phyloP scores from a whole-genome alignment of 805 yeast species.

The Starmera pachycereana region DNA sequence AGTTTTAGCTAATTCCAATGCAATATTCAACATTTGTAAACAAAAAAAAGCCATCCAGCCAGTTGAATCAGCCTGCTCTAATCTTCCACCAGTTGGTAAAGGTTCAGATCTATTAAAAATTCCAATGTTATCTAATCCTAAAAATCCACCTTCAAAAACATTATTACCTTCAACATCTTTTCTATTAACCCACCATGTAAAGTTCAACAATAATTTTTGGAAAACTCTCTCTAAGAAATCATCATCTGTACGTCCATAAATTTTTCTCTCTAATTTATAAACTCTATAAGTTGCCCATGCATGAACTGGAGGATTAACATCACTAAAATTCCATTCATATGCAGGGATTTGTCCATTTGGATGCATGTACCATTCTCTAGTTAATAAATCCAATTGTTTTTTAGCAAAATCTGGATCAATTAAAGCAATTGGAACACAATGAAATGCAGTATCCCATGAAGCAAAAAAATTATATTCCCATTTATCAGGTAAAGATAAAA shows the following conservation, averaged over 20 bases:
- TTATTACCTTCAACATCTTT: constrained; percentile 82
- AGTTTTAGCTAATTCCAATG: constrained; percentile 78
- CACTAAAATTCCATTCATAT: constrained; percentile 92
- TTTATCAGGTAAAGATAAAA: constrained; percentile 84
- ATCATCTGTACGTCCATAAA: constrained; percentile 73
- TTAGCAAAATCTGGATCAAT: constrained; percentile 89
- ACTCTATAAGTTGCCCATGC: constrained; percentile 92
- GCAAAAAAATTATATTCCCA: constrained; percentile 97
- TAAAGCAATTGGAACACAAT: constrained; percentile 87
- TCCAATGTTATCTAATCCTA: constrained; percentile 90
- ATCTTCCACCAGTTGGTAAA: constrained; percentile 80
- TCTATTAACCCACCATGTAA: constrained; percentile 97
- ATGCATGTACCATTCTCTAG: constrained; percentile 96
- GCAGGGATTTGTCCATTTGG: constrained; percentile 98
- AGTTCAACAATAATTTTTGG: constrained; percentile 80
- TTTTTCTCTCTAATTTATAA: constrained; percentile 75
- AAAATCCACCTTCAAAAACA: constrained; percentile 88
- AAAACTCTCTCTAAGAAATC: constrained; percentile 85
- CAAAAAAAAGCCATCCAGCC: constrained; percentile 97
- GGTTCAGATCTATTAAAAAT: constrained; percentile 89
- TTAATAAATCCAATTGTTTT: constrained; percentile 72
- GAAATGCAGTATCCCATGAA: constrained; percentile 96
- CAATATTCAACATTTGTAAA: constrained; percentile 84
- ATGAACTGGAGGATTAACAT: constrained; percentile 96
- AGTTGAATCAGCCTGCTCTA: constrained; percentile 92